Base-by-base conservation (phyloP, 2,329 filamentous ascomycete species). In the Raffaelea arxii region DNA sequence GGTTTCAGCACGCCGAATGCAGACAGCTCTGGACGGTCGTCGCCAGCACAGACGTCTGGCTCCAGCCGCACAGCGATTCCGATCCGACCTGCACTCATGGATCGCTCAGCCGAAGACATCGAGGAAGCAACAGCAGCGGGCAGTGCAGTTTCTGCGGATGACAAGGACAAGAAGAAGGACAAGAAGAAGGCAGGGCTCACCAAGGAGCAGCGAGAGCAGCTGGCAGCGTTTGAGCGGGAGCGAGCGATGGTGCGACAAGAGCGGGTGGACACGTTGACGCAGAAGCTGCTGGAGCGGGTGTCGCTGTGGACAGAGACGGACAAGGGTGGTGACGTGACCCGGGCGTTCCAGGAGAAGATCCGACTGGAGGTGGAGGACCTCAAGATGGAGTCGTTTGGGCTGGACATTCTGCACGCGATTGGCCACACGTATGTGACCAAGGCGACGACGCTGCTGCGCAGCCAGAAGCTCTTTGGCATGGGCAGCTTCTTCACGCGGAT, bases 341-440 rank as follows among this genome's bases (percentile, higher is more conserved):
- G 70, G 48, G 86, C 92, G 0, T 98, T 97, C 71, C 83, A 90
- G 63, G 87, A 91, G 62, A 96, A 98, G 77, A 96, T 86, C 55
- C 79, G 83, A 36, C 80, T 97, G 36, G 92, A 98, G 68, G 87
- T 94, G 23, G 92, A 98, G 70, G 94, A 97, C 61, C 73, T 98
- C 57, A 98, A 97, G 75, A 98, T 98, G 88, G 92, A 98, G 68
- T 94, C 86, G 0, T 98, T 98, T 57, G 92, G 92, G 44, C 75
- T 98, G 37, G 92, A 98, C 53, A 97, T 97, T 56, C 73, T 96
- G 42, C 91, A 97, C 64, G 90, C 92, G 40, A 94, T 98, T 58
- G 92, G 92, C 16, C 76, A 85, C 55, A 94, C 88, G 4, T 98
- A 98, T 65, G 68, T 92, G 24, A 80, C 82, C 63, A 97, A 97